Percentiles rank a stretch among this genome's conserved stretches.
These are phyloP conservation scores for Fraxinus dipetala DNA, from an alignment of 305 asterid species.

Conservation along the genomic window DNA sequence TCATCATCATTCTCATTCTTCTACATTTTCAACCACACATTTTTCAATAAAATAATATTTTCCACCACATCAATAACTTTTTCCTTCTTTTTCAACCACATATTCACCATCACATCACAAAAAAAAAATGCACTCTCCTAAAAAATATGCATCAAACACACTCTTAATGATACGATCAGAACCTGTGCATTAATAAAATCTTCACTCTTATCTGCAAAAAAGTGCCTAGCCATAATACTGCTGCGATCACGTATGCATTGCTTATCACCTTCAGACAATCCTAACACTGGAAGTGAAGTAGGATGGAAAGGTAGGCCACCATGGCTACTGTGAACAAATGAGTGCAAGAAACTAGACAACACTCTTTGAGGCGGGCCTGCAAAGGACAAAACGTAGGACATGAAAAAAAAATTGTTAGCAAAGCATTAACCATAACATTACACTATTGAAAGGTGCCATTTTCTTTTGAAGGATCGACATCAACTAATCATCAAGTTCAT, in stretches of 20 bases:
- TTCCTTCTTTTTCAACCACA: too few species aligned
- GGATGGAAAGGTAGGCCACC: conserved; percentile 79
- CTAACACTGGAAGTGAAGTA: conserved; percentile 80
- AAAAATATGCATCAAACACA: too few species aligned
- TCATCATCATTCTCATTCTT: too few species aligned
- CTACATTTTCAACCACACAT: too few species aligned
- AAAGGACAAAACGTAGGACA: conserved; percentile 8
- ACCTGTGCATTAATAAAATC: conserved; percentile 93
- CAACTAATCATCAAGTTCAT: background rate
- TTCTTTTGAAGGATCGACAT: background rate
- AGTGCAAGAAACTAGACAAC: conserved; percentile 84
- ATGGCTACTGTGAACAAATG: conserved; percentile 83
- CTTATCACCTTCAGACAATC: conserved; percentile 92
- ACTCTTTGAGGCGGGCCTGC: conserved; percentile 99
- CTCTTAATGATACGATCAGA: conserved; percentile 22
- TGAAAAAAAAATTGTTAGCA: conserved; percentile 15
- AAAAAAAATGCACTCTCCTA: too few species aligned
- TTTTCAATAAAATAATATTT: too few species aligned
- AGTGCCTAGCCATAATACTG: conserved; percentile 98
- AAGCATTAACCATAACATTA: conserved; percentile 8
- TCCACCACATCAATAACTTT: too few species aligned
- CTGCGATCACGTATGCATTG: conserved; percentile 98
- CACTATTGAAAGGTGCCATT: conserved; percentile 1
- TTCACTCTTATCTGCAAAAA: conserved; percentile 90
- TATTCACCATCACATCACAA: too few species aligned